Conservation (phyloP, 176 grass and related monocot species). For the Zoysia japonica region DNA sequence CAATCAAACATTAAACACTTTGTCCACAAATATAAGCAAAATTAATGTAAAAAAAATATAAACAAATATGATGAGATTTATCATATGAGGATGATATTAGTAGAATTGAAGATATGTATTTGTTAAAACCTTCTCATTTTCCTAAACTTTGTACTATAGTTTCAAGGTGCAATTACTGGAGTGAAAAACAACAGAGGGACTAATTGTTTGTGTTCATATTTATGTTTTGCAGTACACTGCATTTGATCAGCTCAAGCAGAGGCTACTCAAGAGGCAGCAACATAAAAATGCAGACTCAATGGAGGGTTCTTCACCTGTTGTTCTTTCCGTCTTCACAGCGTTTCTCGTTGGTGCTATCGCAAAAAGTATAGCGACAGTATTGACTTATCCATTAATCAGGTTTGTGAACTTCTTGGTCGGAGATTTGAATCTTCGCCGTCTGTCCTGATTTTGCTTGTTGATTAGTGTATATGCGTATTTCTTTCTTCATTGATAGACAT, state of each 20-base stretch:
- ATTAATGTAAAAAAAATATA: background rate
- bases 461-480: slow-evolving; percentile 3
- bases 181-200: background rate
- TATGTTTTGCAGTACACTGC: slow-evolving; percentile 75
- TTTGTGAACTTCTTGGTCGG: slow-evolving; percentile 39
- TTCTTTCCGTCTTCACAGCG: slow-evolving; percentile 85
- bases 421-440: background rate
- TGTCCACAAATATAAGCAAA: background rate
- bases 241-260: slow-evolving; percentile 94
- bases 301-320: slow-evolving; percentile 52
- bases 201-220: background rate
- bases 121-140: background rate
- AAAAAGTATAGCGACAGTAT: slow-evolving; percentile 79
- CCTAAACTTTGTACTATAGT: background rate
- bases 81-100: background rate
- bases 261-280: slow-evolving; percentile 51
- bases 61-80: background rate
- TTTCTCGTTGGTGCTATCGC: slow-evolving; percentile 86
- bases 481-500: slow-evolving; percentile 4
- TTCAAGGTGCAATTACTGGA: background rate
- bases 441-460: slow-evolving; percentile 23
- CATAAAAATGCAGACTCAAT: slow-evolving; percentile 36
- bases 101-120: slow-evolving; percentile 4
- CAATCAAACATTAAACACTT: background rate
- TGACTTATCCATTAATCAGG: slow-evolving; percentile 97